Evolutionary conservation across 768 basidiomycete genomes (phyloP), one percentile per base, ranked within the genome.

Genomic region (Russula abietina): DNA sequence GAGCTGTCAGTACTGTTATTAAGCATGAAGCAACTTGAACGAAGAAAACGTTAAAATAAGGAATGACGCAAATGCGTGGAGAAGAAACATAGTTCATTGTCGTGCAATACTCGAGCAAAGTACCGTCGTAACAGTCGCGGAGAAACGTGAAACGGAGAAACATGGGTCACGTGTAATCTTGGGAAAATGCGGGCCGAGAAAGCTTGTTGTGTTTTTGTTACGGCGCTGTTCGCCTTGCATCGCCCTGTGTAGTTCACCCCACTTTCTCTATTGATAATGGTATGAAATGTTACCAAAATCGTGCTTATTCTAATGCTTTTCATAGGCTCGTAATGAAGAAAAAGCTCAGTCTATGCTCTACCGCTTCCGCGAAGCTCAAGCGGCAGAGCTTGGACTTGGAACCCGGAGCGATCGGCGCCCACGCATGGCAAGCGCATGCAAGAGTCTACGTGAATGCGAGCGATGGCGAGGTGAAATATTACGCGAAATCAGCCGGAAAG

Each of bases 331-430:
- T 74, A 98, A 98, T 88, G 91, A 94, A 74, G 96, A 98, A 75
- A 99, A 98, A 74, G 92, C 94, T 1, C 94, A 96, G 75, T 92
- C 89, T 19, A 93, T 92, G 89, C 80, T 93, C 33, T 92, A 93
- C 73, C 91, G 93, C 62, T 98, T 99, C 76, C 89, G 96, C 59
- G 94, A 98, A 76, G 91, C 92, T 50, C 96, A 99, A 72, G 94
- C 93, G 0, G 89, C 90, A 38, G 95, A 98, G 78, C 87, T 98
- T 69, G 95, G 96, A 41, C 83, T 99, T 26, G 89, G 89, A 38
- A 88, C 89, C 17, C 84, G 91, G 51, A 79, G 77, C 11, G 95
- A 95, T 74, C 84, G 86, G n/a, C 79, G 95, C 43, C 96, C 94
- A 49, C 82, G 89, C 58, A 91, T 98, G 88, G 94, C 96, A 12